phyloP scores from a whole-genome alignment of 2,329 filamentous ascomycete species.

The Penicillium aurantiogriseum region DNA sequence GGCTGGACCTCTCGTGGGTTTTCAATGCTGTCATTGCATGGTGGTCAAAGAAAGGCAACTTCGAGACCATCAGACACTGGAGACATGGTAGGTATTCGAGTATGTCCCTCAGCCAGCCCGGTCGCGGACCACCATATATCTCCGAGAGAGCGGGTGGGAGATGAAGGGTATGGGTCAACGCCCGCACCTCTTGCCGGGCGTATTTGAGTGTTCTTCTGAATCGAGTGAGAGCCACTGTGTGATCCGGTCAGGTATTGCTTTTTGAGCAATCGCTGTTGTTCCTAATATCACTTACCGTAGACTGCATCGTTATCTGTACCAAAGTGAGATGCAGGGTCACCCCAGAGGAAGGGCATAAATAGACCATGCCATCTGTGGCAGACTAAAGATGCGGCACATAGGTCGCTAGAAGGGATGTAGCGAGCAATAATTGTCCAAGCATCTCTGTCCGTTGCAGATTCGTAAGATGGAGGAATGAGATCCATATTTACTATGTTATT shows the following conservation, averaged over 20 bases:
- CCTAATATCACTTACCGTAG: conserved; percentile 44
- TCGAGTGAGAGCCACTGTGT: conserved; percentile 55
- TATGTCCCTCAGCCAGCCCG: conserved; percentile 60
- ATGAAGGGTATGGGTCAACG: conserved; percentile 61
- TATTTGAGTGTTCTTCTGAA: conserved; percentile 58
- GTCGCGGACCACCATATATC: conserved; percentile 58
- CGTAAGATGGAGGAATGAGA: conserved; percentile 59
- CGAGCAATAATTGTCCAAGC: conserved; percentile 56
- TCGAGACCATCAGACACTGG: conserved; percentile 59
- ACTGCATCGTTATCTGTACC: conserved; percentile 60
- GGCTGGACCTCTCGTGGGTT: conserved; percentile 21
- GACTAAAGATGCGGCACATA: conserved; percentile 57
- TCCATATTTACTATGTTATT: conserved; percentile 46
- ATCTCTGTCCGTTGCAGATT: conserved; percentile 55
- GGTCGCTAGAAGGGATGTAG: conserved; percentile 56
- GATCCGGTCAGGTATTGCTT: neutral
- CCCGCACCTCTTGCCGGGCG: conserved; percentile 53
- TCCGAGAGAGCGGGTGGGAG: conserved; percentile 61
- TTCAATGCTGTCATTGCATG: conserved; percentile 54
- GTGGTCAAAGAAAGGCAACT: conserved; percentile 62
- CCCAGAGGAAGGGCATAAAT: conserved; percentile 62
- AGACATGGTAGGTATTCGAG: conserved; percentile 58
- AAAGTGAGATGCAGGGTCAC: conserved; percentile 62
- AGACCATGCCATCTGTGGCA: conserved; percentile 57
- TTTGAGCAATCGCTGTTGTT: neutral